These are phyloP conservation scores for Orbilia quercus DNA, from an alignment of 2,329 filamentous ascomycete genomes.

Conservation along the genomic window DNA sequence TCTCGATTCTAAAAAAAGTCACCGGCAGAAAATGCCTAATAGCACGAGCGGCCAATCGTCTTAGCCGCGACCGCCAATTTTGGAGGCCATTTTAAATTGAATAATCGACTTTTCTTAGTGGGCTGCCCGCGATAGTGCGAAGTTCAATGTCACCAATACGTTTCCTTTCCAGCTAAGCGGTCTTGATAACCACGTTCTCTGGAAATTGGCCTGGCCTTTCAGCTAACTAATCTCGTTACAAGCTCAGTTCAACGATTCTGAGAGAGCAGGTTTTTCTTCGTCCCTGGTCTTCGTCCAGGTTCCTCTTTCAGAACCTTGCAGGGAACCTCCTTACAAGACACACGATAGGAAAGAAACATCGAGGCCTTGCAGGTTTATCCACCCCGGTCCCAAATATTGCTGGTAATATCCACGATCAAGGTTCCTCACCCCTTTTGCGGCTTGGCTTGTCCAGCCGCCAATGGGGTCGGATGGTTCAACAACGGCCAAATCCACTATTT, in stretches of 20 bases:
- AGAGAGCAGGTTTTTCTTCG: not conserved
- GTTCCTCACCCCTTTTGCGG: constrained; percentile 54
- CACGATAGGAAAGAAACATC: constrained; percentile 47
- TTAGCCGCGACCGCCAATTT: constrained; percentile 37
- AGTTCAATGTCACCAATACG: constrained; percentile 52
- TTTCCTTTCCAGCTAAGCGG: constrained; percentile 43
- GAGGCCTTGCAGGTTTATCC: constrained; percentile 44
- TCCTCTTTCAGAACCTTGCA: constrained; percentile 48
- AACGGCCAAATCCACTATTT: constrained; percentile 43
- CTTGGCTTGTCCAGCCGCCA: constrained; percentile 54
- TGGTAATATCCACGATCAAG: constrained; percentile 56
- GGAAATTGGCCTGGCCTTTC: constrained; percentile 39
- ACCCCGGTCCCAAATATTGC: constrained; percentile 51
- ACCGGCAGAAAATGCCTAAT: constrained; percentile 29
- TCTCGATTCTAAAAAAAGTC: constrained; percentile 25
- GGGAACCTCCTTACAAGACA: constrained; percentile 41
- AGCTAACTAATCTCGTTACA: constrained; percentile 31
- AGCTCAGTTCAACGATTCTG: too few species aligned
- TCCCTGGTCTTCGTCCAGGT: constrained; percentile 36
- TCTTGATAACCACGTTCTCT: constrained; percentile 34
- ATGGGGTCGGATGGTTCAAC: constrained; percentile 35
- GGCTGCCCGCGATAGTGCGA: constrained; percentile 40
- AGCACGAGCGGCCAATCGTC: constrained; percentile 31
- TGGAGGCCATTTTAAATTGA: constrained; percentile 46
- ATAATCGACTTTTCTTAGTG: too few species aligned